Evolutionary conservation across 768 basidiomycete species (phyloP).

Genomic region (Pulveroboletus sp.): DNA sequence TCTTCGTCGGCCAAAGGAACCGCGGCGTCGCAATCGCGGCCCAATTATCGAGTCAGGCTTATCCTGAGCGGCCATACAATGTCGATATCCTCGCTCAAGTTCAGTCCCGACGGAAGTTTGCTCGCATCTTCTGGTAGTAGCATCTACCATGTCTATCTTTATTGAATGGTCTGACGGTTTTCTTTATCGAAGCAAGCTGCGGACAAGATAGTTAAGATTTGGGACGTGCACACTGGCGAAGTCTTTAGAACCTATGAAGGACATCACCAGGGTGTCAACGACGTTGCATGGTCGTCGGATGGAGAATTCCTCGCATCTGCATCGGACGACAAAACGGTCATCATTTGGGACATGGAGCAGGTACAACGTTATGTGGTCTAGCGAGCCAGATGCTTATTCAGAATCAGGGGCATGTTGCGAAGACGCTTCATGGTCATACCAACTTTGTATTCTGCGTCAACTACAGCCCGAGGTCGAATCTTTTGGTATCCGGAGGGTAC

Average conservation of each 20-base stretch:
- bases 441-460: conserved; percentile 94
- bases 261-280: conserved; percentile 82
- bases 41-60: conserved; percentile 58
- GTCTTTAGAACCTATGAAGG: conserved; percentile 71
- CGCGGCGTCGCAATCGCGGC: conserved; percentile 19
- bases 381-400: neutral
- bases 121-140: conserved; percentile 89
- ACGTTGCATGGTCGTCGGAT: conserved; percentile 86
- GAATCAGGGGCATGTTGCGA: conserved; percentile 53
- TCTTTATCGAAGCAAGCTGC: conserved; percentile 60
- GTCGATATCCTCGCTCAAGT: conserved; percentile 82
- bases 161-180: conserved; percentile 18
- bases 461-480: conserved; percentile 85
- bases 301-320: conserved; percentile 84
- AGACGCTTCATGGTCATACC: conserved; percentile 80
- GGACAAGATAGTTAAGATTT: conserved; percentile 80
- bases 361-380: conserved; percentile 34
- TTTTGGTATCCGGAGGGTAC: conserved; percentile 90
- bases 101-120: conserved; percentile 78
- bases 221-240: conserved; percentile 72
- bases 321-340: conserved; percentile 88
- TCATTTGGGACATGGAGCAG: conserved; percentile 77
- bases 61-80: conserved; percentile 80
- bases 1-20: conserved; percentile 1
- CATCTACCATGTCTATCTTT: conserved; percentile 25